Conservation (phyloP, 345 rosid genomes). For the Salix arbutifolia region DNA sequence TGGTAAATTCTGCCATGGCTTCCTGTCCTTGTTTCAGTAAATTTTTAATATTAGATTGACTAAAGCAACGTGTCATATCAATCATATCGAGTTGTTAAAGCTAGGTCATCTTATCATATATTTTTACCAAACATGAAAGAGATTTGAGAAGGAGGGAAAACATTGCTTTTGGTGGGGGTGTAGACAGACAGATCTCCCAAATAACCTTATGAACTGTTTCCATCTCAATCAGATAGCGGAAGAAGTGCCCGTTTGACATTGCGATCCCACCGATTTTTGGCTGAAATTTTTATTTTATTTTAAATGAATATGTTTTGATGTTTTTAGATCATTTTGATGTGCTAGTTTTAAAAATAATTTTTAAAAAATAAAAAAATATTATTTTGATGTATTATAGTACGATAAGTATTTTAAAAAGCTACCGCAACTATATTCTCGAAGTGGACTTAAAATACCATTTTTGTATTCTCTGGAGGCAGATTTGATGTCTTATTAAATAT, state of each 20-base stretch:
- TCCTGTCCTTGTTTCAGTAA: neutral
- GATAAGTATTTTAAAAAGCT: too few species aligned
- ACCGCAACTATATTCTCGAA: too few species aligned
- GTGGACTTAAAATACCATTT: neutral
- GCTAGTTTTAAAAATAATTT: too few species aligned
- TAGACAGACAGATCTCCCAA: neutral
- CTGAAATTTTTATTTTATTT: too few species aligned
- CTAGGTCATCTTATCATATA: neutral
- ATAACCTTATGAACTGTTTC: neutral
- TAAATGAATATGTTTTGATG: too few species aligned
- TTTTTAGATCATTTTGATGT: too few species aligned
- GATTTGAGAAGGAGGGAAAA: neutral
- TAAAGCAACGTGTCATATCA: neutral
- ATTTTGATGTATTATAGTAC: too few species aligned
- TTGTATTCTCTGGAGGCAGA: neutral
- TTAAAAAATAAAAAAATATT: too few species aligned
- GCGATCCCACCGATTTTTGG: too few species aligned
- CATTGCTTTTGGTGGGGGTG: neutral
- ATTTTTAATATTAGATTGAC: neutral
- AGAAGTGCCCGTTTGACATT: too few species aligned
- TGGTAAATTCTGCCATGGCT: neutral
- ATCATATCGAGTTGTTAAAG: neutral
- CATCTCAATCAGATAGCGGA: neutral
- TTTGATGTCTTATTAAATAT: neutral
- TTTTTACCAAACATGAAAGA: neutral